phyloP scores from a whole-genome alignment of 2,329 filamentous ascomycete species.

The Onygenales sp. region DNA sequence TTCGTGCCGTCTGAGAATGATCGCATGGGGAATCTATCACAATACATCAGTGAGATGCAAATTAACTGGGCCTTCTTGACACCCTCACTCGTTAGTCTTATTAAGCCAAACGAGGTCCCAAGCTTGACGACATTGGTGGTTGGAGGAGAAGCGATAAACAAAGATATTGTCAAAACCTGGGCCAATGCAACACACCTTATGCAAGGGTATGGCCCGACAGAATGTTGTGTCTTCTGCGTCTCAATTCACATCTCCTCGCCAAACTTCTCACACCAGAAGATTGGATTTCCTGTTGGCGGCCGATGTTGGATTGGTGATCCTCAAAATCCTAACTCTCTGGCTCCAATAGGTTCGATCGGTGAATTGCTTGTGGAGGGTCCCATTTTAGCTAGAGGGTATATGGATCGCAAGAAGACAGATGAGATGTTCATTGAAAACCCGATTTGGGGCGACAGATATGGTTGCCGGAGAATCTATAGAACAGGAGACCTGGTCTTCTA shows the following conservation, averaged over 20 bases:
- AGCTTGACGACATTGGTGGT: conserved; percentile 34
- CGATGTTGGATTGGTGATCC: conserved; percentile 32
- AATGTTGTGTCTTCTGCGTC: conserved; percentile 28
- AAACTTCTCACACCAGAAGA: conserved; percentile 21
- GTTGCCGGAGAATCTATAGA: conserved; percentile 9
- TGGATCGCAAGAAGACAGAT: conserved; percentile 45
- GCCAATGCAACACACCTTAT: conserved; percentile 31
- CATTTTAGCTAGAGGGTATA: conserved; percentile 48
- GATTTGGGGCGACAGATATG: not conserved
- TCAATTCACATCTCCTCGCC: conserved; percentile 21
- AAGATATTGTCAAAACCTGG: conserved; percentile 36
- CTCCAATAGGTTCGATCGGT: conserved; percentile 43
- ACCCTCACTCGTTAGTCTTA: conserved; percentile 45
- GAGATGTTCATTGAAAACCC: conserved; percentile 46
- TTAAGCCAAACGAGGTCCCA: conserved; percentile 36
- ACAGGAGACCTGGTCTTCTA: conserved; percentile 15
- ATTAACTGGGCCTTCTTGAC: conserved; percentile 49
- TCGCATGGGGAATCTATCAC: conserved; percentile 41
- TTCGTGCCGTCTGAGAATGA: conserved; percentile 48
- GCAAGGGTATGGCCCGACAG: conserved; percentile 33
- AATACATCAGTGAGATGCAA: conserved; percentile 41
- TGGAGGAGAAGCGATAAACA: conserved; percentile 37
- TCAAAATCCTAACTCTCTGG: conserved; percentile 25
- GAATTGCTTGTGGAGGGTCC: conserved; percentile 25
- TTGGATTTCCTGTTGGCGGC: conserved; percentile 26